A percentile compares a stretch with the other conserved stretches of the same genome.
phyloP scores from a whole-genome alignment of 225 moss, liverwort and hornwort genomes.

The Ulota crispa region DNA sequence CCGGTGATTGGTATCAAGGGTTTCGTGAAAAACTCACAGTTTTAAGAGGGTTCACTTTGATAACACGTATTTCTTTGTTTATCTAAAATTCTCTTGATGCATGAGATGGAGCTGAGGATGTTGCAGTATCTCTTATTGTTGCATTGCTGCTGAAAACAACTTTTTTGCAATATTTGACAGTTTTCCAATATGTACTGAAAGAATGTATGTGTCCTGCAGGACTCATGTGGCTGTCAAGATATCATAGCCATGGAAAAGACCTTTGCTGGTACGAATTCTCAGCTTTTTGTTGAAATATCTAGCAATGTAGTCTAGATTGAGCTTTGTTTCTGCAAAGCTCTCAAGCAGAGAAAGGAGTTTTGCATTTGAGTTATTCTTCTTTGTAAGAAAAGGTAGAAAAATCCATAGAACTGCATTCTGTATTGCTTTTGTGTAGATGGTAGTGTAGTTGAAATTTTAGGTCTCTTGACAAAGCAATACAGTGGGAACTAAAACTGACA shows the following conservation, averaged over 20 bases:
- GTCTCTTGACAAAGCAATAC: neutral
- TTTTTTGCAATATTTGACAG: neutral
- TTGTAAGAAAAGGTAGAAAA: neutral
- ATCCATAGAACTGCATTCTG: neutral
- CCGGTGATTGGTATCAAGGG: neutral
- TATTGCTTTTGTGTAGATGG: neutral
- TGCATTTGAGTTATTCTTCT: neutral
- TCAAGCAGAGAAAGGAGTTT: neutral
- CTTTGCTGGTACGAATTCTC: constrained; percentile 31
- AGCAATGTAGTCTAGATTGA: neutral
- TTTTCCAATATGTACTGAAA: neutral
- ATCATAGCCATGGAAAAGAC: constrained; percentile 31
- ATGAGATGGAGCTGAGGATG: neutral
- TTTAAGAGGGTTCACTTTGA: too few species aligned
- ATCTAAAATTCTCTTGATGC: neutral
- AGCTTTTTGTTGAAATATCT: neutral
- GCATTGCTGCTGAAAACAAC: neutral
- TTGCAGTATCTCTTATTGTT: neutral
- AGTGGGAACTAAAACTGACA: neutral
- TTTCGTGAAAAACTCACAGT: neutral
- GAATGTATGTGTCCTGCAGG: constrained; percentile 24
- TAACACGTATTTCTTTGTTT: too few species aligned
- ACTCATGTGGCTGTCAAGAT: constrained; percentile 27
- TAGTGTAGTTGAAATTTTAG: constrained; percentile 10
- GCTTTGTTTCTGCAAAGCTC: neutral